Conservation (phyloP, 495 filamentous ascomycete genomes). For the Pseudomonodictys pantanalensis region DNA sequence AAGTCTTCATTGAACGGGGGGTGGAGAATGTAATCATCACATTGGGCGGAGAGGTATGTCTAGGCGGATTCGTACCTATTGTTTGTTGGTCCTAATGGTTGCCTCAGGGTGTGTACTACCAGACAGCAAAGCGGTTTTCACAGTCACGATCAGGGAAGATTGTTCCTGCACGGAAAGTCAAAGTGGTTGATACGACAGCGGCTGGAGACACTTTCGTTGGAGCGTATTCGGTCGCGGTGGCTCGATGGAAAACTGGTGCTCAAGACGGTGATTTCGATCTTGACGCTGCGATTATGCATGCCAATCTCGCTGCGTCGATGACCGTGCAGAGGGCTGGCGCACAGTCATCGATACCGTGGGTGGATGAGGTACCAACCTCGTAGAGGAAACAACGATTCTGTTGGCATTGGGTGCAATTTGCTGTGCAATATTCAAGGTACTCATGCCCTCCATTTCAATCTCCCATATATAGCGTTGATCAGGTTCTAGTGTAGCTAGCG, state of each 20-base stretch:
- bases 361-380: conserved; percentile 59
- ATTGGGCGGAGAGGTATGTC: conserved; percentile 71
- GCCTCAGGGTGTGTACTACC: conserved; percentile 35
- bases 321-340: conserved; percentile 77
- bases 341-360: conserved; percentile 86
- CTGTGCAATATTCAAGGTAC: too few relatives aligned
- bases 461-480: too few relatives aligned
- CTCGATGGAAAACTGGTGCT: conserved; percentile 43
- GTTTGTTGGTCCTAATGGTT: background rate
- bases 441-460: too few relatives aligned
- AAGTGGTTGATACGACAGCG: conserved; percentile 88
- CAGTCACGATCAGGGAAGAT: conserved; percentile 27
- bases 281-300: conserved; percentile 56
- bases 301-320: conserved; percentile 70
- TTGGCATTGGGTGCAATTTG: too few relatives aligned
- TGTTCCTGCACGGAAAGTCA: conserved; percentile 53
- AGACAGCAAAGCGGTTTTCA: conserved; percentile 22
- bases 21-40: conserved; percentile 79
- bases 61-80: conserved; percentile 10
- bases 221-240: conserved; percentile 69
- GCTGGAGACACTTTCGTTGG: conserved; percentile 96
- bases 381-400: too few relatives aligned
- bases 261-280: conserved; percentile 45
- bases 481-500: too few relatives aligned
- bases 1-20: conserved; percentile 61